These are phyloP conservation scores for Wakefieldia striispora DNA, from an alignment of 768 basidiomycete species.

Conservation along the genomic window DNA sequence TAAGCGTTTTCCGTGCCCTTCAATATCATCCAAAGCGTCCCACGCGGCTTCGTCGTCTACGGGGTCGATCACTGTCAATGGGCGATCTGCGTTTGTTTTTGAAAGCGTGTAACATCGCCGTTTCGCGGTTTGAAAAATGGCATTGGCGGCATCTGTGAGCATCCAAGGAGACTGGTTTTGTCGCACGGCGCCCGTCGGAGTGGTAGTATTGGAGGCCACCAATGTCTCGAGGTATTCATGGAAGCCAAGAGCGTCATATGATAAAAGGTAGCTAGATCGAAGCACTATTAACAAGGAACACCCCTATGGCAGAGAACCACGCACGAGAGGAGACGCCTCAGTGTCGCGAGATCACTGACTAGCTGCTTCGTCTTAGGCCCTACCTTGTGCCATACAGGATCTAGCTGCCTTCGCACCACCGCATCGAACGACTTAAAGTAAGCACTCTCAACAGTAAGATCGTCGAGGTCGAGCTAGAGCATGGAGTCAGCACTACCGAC, in stretches of 20 bases:
- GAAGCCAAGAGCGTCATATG: constrained; percentile 89
- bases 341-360: constrained; percentile 80
- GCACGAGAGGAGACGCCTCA: constrained; percentile 79
- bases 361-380: constrained; percentile 90
- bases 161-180: constrained; percentile 86
- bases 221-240: constrained; percentile 90
- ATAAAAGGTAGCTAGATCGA: constrained; percentile 59
- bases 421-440: constrained; percentile 92
- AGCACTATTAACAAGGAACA: not conserved
- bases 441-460: constrained; percentile 87
- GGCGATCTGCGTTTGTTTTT: constrained; percentile 22
- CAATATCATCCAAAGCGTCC: constrained; percentile 63
- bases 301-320: constrained; percentile 22
- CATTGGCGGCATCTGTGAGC: constrained; percentile 86
- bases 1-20: constrained; percentile 10
- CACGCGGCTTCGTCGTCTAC: constrained; percentile 72
- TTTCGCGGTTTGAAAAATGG: constrained; percentile 79
- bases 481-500: not conserved
- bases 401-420: constrained; percentile 84
- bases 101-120: constrained; percentile 71
- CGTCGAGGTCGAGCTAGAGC: constrained; percentile 87
- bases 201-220: constrained; percentile 57
- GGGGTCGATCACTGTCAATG: constrained; percentile 37
- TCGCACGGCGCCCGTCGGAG: constrained; percentile 48
- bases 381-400: constrained; percentile 96